These are phyloP conservation scores for Chlamydomonas schloesseri DNA, from an alignment of 139 green algal genomes.

Conservation along the genomic window DNA sequence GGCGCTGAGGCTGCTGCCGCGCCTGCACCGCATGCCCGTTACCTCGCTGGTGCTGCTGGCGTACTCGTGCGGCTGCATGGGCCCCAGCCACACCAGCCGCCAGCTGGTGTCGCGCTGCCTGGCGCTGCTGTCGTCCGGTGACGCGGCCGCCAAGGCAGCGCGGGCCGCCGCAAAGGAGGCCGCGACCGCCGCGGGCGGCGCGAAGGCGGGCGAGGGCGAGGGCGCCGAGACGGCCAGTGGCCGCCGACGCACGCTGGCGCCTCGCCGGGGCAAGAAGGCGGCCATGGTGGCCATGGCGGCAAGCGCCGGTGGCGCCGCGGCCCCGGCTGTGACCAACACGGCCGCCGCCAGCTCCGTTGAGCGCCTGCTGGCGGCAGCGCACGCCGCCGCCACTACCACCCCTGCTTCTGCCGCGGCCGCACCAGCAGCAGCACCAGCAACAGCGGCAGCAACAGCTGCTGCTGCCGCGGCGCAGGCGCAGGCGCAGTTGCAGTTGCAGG, in stretches of 20 bases:
- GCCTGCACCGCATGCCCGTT: conserved; percentile 28
- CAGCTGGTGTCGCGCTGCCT: conserved; percentile 2
- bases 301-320: too few relatives aligned
- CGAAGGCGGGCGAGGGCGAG: too few relatives aligned
- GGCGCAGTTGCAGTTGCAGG: too few relatives aligned
- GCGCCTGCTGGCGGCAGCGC: not conserved
- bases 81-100: not conserved
- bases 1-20: conserved; percentile 15
- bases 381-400: not conserved
- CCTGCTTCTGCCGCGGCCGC: too few relatives aligned
- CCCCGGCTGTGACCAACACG: too few relatives aligned
- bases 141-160: not conserved
- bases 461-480: too few relatives aligned
- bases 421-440: too few relatives aligned
- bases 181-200: not conserved
- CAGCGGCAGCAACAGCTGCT: not conserved
- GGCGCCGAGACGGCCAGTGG: not conserved
- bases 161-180: too few relatives aligned
- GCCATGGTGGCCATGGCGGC: too few relatives aligned
- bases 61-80: conserved; percentile 37
- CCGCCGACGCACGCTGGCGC: not conserved
- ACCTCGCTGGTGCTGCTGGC: conserved; percentile 16
- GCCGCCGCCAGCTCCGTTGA: not conserved
- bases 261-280: not conserved
- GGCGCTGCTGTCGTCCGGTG: not conserved